phyloP scores from a whole-genome alignment of 192 early-diverging fungal genomes.

The Coemansia sp. region DNA sequence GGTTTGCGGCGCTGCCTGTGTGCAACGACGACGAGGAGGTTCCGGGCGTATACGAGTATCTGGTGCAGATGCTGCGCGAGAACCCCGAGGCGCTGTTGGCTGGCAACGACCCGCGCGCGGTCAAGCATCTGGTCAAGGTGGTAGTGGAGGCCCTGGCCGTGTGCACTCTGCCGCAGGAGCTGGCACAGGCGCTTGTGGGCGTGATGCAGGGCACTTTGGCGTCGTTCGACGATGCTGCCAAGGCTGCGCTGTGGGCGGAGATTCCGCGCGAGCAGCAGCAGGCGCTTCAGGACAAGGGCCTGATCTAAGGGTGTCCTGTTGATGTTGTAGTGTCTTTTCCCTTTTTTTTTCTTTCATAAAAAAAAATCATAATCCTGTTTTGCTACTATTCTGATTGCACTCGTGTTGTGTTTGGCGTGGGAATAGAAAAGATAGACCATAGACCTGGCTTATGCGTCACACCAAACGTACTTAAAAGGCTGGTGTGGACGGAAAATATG shows the following conservation, averaged over 20 bases:
- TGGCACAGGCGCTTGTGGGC: constrained; percentile 32
- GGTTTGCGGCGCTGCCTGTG: constrained; percentile 83
- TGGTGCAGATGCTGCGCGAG: constrained; percentile 66
- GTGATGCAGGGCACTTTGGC: constrained; percentile 27
- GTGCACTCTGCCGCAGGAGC: constrained; percentile 27
- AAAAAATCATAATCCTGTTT: not conserved
- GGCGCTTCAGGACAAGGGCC: constrained; percentile 44
- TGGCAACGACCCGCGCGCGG: constrained; percentile 18
- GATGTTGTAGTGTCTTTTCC: constrained; percentile 3
- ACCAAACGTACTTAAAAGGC: too few relatives aligned
- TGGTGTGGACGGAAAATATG: too few relatives aligned
- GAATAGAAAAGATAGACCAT: too few relatives aligned
- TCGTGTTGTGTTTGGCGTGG: too few relatives aligned
- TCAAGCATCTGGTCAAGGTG: constrained; percentile 44
- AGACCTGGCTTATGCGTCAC: too few relatives aligned
- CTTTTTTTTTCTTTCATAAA: constrained; percentile 1
- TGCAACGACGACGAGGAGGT: constrained; percentile 88
- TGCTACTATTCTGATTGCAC: not conserved
- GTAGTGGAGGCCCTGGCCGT: constrained; percentile 33
- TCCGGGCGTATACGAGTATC: constrained; percentile 70
- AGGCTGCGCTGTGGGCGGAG: constrained; percentile 39
- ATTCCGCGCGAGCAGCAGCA: constrained; percentile 48
- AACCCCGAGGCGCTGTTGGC: constrained; percentile 40
- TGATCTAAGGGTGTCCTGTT: constrained; percentile 10
- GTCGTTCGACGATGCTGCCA: constrained; percentile 33